phyloP scores from a whole-genome alignment of 2,329 filamentous ascomycete species.

The Hymenoscyphus fructigenus region DNA sequence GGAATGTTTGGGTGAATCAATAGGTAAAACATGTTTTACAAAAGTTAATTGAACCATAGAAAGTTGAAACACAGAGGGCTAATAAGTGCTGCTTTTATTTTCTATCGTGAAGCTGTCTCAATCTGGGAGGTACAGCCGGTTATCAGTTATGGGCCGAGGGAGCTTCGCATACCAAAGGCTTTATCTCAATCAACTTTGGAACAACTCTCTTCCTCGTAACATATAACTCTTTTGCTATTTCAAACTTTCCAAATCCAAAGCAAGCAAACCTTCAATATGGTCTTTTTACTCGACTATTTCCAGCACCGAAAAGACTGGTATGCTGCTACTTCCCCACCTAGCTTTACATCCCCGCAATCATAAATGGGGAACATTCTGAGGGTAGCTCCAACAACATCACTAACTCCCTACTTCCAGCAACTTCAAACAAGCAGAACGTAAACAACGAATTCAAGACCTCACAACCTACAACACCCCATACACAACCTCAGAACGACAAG shows the following conservation, averaged over 20 bases:
- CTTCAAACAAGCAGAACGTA: conserved; percentile 76
- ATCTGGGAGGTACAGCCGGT: not conserved
- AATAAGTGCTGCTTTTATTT: too few species aligned
- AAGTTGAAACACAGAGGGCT: too few species aligned
- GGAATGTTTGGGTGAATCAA: too few species aligned
- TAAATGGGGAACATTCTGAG: not conserved
- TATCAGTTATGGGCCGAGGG: conserved; percentile 4
- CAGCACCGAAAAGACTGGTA: conserved; percentile 37
- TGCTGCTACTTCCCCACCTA: conserved; percentile 13
- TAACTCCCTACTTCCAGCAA: conserved; percentile 52
- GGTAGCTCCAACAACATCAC: conserved; percentile 13
- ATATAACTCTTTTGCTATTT: not conserved
- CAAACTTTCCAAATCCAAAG: not conserved
- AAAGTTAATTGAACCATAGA: too few species aligned
- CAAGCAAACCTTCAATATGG: conserved; percentile 29
- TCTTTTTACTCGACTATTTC: conserved; percentile 36
- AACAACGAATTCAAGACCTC: conserved; percentile 66
- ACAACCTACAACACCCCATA: conserved; percentile 65
- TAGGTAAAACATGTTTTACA: too few species aligned
- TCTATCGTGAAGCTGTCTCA: not conserved
- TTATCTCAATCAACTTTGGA: not conserved
- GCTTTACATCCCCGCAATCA: conserved; percentile 3
- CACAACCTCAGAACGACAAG: conserved; percentile 61
- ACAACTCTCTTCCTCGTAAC: not conserved
- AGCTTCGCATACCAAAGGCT: conserved; percentile 3